phyloP scores from a whole-genome alignment of 768 basidiomycete genomes.

The Boletus pseudo-olivaceus region DNA sequence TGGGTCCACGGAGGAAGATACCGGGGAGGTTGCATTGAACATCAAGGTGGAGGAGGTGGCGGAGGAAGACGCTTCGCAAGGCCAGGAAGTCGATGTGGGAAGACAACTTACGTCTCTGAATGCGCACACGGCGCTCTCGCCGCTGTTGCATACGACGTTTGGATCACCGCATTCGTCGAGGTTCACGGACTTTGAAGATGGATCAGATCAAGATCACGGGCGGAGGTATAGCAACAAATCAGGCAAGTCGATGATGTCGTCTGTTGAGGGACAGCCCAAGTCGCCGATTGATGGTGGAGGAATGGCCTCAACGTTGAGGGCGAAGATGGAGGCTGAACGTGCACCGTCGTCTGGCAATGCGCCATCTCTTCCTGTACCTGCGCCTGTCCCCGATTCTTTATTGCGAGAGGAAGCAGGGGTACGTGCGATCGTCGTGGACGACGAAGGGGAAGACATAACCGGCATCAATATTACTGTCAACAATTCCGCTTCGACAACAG shows the following conservation, averaged over 20 bases:
- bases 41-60: slow-evolving; percentile 15
- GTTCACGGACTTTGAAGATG: slow-evolving; percentile 30
- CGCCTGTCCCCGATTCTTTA: not conserved
- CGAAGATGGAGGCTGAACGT: slow-evolving; percentile 14
- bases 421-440: slow-evolving; percentile 19
- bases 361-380: not conserved
- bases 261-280: slow-evolving; percentile 11
- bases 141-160: slow-evolving; percentile 41
- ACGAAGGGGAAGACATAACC: slow-evolving; percentile 5
- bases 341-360: not conserved
- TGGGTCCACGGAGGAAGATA: slow-evolving; percentile 16
- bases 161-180: slow-evolving; percentile 36
- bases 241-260: slow-evolving; percentile 14
- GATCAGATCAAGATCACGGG: slow-evolving; percentile 21
- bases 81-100: slow-evolving; percentile 7
- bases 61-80: slow-evolving; percentile 8
- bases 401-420: slow-evolving; percentile 1
- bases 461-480: slow-evolving; percentile 5
- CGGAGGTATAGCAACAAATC: slow-evolving; percentile 17
- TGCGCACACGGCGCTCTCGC: slow-evolving; percentile 25
- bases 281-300: slow-evolving; percentile 15
- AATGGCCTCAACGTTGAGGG: slow-evolving; percentile 15
- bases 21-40: not conserved
- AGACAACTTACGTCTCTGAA: slow-evolving; percentile 2
- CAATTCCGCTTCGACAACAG: slow-evolving; percentile 7